Evolutionary conservation across 441 rosid species (phyloP).

Genomic region (Manihot esculenta): DNA sequence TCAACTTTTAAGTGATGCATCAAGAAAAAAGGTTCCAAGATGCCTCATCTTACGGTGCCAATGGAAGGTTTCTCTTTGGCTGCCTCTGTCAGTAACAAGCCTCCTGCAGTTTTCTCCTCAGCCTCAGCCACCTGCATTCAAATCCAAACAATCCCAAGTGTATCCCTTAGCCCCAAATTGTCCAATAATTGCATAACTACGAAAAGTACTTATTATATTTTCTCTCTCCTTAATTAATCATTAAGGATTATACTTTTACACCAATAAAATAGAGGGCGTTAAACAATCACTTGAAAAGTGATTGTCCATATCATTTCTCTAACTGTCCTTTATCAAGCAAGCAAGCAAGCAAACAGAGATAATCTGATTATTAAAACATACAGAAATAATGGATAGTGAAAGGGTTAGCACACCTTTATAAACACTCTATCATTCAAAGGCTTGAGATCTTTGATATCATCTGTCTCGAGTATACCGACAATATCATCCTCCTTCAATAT

Average conservation of each 20-base stretch:
- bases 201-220: no score
- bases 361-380: not conserved
- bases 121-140: constrained; percentile 72
- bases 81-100: constrained; percentile 78
- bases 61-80: constrained; percentile 89
- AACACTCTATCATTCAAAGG: constrained; percentile 86
- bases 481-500: constrained; percentile 89
- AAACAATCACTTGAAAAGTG: no score
- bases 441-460: constrained; percentile 86
- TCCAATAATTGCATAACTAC: not conserved
- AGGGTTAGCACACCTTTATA: constrained; percentile 52
- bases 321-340: no score
- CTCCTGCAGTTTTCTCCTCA: constrained; percentile 91
- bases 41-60: constrained; percentile 53
- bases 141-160: not conserved
- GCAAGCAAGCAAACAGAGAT: no score
- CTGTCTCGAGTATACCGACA: constrained; percentile 85
- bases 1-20: not conserved
- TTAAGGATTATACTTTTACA: no score
- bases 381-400: not conserved
- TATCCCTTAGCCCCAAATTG: not conserved
- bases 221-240: no score
- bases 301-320: no score
- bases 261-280: no score
- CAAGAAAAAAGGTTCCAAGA: no score